Evolutionary conservation across 768 basidiomycete genomes (phyloP).

Genomic region (Boletus subparvulus): DNA sequence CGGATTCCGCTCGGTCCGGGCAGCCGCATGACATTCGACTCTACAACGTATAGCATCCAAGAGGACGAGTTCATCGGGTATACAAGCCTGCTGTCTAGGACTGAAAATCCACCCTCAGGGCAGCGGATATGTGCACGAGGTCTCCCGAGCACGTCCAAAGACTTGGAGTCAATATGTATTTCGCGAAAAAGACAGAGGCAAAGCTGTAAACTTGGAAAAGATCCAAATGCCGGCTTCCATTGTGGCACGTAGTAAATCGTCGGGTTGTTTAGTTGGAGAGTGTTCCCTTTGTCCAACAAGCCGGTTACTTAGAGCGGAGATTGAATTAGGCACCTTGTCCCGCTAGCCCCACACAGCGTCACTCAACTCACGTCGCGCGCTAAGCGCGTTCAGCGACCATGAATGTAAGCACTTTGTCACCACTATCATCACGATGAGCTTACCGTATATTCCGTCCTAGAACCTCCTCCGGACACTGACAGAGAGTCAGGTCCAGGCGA

Average conservation of each 20-base stretch:
- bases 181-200: background rate
- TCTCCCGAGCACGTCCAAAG: background rate
- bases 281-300: background rate
- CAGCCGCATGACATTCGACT: background rate
- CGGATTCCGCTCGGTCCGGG: slow-evolving; percentile 7
- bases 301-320: slow-evolving; percentile 26
- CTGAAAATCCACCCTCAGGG: no score
- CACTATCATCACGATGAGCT: background rate
- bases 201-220: background rate
- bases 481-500: slow-evolving; percentile 65
- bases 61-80: no score
- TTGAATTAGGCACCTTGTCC: slow-evolving; percentile 30
- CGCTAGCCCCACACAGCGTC: slow-evolving; percentile 34
- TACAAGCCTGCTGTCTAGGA: no score
- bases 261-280: no score
- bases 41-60: no score
- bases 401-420: slow-evolving; percentile 18
- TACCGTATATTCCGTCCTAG: slow-evolving; percentile 38
- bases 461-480: slow-evolving; percentile 89
- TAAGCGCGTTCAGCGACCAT: slow-evolving; percentile 28
- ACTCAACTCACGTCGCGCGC: slow-evolving; percentile 28
- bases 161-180: background rate
- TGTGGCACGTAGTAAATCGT: no score
- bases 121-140: background rate
- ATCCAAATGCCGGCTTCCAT: no score